Conservation (phyloP, 192 early-diverging fungal species). For the Podila minutissima region DNA sequence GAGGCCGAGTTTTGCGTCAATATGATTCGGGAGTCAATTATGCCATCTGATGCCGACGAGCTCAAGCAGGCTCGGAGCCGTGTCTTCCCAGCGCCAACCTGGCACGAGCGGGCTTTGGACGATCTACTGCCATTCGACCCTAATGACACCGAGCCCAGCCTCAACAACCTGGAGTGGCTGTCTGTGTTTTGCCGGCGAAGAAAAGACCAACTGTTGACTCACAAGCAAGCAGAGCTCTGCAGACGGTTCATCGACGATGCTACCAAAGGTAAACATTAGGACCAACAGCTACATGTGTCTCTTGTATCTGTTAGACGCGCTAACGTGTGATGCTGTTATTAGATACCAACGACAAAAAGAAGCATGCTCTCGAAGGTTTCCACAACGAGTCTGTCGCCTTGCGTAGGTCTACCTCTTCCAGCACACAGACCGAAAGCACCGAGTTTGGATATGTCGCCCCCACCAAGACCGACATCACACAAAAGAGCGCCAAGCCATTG, state of each 20-base stretch:
- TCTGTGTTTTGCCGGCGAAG: background rate
- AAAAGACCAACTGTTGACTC: background rate
- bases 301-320: background rate
- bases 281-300: background rate
- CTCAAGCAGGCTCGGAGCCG: background rate
- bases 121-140: background rate
- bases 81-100: background rate
- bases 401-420: background rate
- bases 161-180: background rate
- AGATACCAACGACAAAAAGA: background rate
- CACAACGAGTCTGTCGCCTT: background rate
- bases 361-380: background rate
- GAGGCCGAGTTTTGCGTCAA: constrained; percentile 1
- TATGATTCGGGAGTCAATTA: background rate
- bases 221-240: background rate
- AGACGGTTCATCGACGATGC: background rate
- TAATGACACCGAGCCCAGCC: background rate
- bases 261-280: background rate
- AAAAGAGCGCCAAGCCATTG: background rate
- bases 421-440: background rate
- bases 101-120: background rate
- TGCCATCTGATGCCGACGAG: background rate
- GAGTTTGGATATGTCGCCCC: background rate
- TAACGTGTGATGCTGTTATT: background rate
- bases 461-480: too few relatives aligned